Evolutionary conservation across 306 rosid genomes (phyloP), one percentile per base, ranked within the genome.

Genomic region (Lotus japonicus): DNA sequence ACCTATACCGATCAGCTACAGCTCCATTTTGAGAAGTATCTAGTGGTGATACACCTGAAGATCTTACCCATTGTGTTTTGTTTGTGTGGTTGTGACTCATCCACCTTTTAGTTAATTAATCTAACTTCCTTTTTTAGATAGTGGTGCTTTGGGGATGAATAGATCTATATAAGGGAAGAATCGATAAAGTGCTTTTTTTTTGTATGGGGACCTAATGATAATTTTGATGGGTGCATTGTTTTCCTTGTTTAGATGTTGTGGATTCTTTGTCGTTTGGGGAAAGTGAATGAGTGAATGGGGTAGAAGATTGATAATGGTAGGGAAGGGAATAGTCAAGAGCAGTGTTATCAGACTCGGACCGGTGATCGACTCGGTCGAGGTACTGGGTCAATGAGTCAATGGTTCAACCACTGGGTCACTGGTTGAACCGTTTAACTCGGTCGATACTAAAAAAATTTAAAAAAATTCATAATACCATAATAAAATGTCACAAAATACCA

Each of bases 11-110:
- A 76, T 58, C 97, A n/a, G 73, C 72, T n/a, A 86, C 99, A 2
- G 92, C 95, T 38, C 95, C 96, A 31, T 90, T 94, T 85, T 94
- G 81, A 86, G 66, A 12, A 28, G 16, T 5, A 16, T 52, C 18
- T 51, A 36, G 31, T 31, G 57, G 17, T 31, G 36, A 31, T 31
- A n/a, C n/a, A n/a, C n/a, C n/a, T n/a, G n/a, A n/a, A 31, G 7
- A 3, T 38, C 42, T 38, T 55, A 53, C 79, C 70, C 39, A 21
- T 67, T 49, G 56, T 50, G 44, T 70, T 71, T 50, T 31, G 18
- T 33, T 43, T 48, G 17, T 57, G 68, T 51, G 53, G 75, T 14
- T 18, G 12, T 16, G 5, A 39, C 17, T 18, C 42, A 64, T 42
- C 51, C 33, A 60, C 61, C 13, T 52, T 68, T 39, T 17, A 23